Percentiles rank a stretch among this genome's conserved stretches.
phyloP scores from a whole-genome alignment of 129 eudicot genomes.

The Rutidosis leptorrhynchoides region DNA sequence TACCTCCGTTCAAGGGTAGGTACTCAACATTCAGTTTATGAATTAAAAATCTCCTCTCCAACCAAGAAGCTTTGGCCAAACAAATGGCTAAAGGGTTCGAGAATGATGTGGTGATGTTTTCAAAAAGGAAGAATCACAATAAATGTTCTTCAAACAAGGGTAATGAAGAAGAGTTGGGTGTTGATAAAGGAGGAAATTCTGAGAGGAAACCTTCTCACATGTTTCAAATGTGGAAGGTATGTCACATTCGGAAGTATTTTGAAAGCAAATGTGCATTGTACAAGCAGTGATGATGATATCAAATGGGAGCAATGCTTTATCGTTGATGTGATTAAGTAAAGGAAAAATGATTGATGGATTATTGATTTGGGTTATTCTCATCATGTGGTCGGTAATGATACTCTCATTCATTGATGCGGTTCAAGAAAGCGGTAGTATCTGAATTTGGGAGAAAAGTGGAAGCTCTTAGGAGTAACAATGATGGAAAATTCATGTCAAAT shows the following conservation, averaged over 20 bases:
- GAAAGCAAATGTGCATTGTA: slow-evolving; percentile 3
- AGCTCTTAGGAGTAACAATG: not conserved
- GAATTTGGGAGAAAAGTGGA: not conserved
- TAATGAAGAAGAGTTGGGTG: not conserved
- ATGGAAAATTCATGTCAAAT: not conserved
- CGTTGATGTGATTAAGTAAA: not conserved
- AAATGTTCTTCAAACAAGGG: not conserved
- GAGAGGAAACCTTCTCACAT: not conserved
- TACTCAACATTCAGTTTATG: slow-evolving; percentile 20
- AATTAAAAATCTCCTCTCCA: slow-evolving; percentile 23
- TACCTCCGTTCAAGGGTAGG: slow-evolving; percentile 30
- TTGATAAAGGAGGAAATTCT: not conserved
- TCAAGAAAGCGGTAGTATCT: not conserved
- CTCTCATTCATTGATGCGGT: slow-evolving; percentile 1
- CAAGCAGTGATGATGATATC: not conserved
- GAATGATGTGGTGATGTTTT: not conserved
- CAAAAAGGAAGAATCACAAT: not conserved
- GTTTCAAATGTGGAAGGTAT: slow-evolving; percentile 5
- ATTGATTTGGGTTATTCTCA: slow-evolving; percentile 18
- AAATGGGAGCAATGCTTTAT: slow-evolving; percentile 14
- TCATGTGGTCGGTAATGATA: slow-evolving; percentile 8
- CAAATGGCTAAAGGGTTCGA: slow-evolving; percentile 16
- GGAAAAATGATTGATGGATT: slow-evolving; percentile 11
- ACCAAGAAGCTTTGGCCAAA: slow-evolving; percentile 32
- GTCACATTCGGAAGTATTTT: slow-evolving; percentile 10